phyloP scores from a whole-genome alignment of 257 asterid genomes.

The Nicotiana undulata region DNA sequence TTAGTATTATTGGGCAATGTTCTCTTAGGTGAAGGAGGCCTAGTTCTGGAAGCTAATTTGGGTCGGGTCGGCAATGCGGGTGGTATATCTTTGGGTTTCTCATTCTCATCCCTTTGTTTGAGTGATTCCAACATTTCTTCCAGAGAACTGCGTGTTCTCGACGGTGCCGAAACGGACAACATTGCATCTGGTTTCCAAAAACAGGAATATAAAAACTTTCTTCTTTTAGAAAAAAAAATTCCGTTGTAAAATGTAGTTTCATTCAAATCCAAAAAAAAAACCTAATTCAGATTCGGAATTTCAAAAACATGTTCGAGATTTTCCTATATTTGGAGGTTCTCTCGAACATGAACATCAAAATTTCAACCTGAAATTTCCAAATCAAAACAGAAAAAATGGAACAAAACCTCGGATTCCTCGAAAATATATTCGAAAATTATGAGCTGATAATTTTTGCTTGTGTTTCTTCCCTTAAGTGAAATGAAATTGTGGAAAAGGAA shows the following conservation, averaged over 20 bases:
- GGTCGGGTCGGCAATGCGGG: constrained; percentile 92
- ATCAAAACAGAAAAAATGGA: neutral
- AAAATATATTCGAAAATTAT: neutral
- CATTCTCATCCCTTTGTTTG: constrained; percentile 50
- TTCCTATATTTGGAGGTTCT: neutral
- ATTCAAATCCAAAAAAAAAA: neutral
- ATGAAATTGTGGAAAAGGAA: neutral
- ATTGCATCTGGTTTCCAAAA: constrained; percentile 11
- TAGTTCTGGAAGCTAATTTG: constrained; percentile 44
- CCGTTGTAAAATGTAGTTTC: neutral
- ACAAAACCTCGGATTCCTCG: neutral
- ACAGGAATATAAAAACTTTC: neutral
- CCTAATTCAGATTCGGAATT: neutral
- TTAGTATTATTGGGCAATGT: constrained; percentile 30
- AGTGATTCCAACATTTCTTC: constrained; percentile 93
- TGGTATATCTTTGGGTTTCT: constrained; percentile 58
- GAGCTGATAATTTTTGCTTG: neutral
- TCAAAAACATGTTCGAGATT: neutral
- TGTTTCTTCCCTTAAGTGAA: neutral
- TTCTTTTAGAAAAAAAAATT: neutral
- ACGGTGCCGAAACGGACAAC: constrained; percentile 57
- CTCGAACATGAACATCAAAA: constrained; percentile 4
- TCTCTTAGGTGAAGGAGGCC: constrained; percentile 64
- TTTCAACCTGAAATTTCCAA: neutral
- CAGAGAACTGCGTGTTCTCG: constrained; percentile 64